phyloP scores from a whole-genome alignment of 1,284 basidiomycete species.

The Amylostereum areolatum region DNA sequence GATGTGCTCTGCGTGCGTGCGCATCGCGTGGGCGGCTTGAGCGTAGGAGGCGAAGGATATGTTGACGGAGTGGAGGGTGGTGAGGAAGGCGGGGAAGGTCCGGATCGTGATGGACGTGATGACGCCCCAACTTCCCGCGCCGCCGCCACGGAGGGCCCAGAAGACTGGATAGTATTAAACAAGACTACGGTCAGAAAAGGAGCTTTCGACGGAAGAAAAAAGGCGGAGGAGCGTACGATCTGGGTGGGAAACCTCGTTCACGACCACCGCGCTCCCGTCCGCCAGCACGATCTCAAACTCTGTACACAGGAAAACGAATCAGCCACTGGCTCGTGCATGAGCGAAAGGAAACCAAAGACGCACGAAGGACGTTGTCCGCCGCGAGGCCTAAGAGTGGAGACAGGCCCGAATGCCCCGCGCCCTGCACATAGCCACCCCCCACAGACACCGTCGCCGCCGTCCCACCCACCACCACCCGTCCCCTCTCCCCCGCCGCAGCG shows the following conservation, averaged over 20 bases:
- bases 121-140: conserved; percentile 28
- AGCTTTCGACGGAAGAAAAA: not conserved
- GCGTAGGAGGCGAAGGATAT: conserved; percentile 8
- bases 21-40: conserved; percentile 9
- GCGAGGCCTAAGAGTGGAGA: conserved; percentile 22
- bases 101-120: conserved; percentile 25
- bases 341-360: not conserved
- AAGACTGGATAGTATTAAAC: conserved; percentile 18
- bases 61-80: conserved; percentile 12
- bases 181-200: not conserved
- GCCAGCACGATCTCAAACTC: conserved; percentile 24
- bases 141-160: conserved; percentile 28
- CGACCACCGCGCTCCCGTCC: conserved; percentile 20
- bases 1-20: conserved; percentile 20
- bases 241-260: conserved; percentile 16
- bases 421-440: conserved; percentile 26
- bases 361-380: conserved; percentile 25
- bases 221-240: conserved; percentile 4
- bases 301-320: conserved; percentile 1
- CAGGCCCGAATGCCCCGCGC: conserved; percentile 24
- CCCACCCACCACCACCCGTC: conserved; percentile 23
- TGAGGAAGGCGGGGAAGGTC: conserved; percentile 25
- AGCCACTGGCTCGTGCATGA: not conserved
- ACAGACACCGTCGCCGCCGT: conserved; percentile 22
- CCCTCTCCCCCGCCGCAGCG: conserved; percentile 13